Evolutionary conservation across 192 early-diverging fungal genomes (phyloP).

Genomic region (Jimgerdemannia flammicorona): DNA sequence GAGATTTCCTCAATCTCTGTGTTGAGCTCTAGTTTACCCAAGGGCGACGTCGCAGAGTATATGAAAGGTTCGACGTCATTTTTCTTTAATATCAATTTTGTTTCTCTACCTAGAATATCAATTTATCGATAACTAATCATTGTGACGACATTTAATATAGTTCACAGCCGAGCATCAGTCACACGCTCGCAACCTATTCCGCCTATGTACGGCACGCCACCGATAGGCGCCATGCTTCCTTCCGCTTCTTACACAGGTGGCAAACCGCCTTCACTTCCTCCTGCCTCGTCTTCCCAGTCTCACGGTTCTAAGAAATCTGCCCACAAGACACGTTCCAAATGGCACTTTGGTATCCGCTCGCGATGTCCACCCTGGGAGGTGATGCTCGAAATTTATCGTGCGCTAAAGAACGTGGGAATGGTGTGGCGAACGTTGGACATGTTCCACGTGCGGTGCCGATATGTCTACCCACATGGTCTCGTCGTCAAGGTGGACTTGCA

Average conservation of each 20-base stretch:
- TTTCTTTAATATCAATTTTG: too few relatives aligned
- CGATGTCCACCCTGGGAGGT: slow-evolving; percentile 89
- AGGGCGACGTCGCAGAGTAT: too few relatives aligned
- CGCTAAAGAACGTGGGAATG: slow-evolving; percentile 86
- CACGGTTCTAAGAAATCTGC: background rate
- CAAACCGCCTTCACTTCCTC: slow-evolving; percentile 11
- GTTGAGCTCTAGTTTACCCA: too few relatives aligned
- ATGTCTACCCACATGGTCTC: slow-evolving; percentile 44
- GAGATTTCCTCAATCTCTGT: too few relatives aligned
- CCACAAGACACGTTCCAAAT: slow-evolving; percentile 67
- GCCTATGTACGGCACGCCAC: slow-evolving; percentile 14
- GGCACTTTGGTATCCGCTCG: slow-evolving; percentile 99
- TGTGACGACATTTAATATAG: too few relatives aligned
- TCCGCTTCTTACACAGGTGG: slow-evolving; percentile 8
- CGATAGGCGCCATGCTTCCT: slow-evolving; percentile 20
- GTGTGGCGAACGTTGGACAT: slow-evolving; percentile 90
- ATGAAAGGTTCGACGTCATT: too few relatives aligned
- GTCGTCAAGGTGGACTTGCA: slow-evolving; percentile 91
- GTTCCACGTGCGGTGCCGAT: slow-evolving; percentile 79
- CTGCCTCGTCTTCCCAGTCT: slow-evolving; percentile 6
- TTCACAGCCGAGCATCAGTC: too few relatives aligned
- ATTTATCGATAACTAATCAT: too few relatives aligned
- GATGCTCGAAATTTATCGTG: slow-evolving; percentile 96
- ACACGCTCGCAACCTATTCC: too few relatives aligned
- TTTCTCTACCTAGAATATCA: too few relatives aligned